Base-by-base conservation (phyloP, 2,329 filamentous ascomycete genomes). In the Coniochaeta prunicola region DNA sequence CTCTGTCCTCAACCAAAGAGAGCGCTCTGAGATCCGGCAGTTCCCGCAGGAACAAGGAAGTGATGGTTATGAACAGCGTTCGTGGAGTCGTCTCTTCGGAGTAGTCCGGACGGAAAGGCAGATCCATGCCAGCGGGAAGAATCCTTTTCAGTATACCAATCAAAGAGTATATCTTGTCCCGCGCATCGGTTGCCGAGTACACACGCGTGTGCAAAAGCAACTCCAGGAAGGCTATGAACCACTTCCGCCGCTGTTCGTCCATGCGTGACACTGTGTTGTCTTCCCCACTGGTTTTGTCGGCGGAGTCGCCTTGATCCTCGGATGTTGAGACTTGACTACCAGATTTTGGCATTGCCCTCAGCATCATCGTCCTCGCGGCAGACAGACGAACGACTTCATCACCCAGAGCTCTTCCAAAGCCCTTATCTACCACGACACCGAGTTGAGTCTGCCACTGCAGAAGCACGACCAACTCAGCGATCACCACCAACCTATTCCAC, bases 81-180 rank as follows among this genome's bases (percentile, higher is more conserved):
- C 30, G 56, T 9, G 56, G 31, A 31, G 56, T 50, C 24, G 38
- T 19, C 13, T 30, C 5, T 21, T 31, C 26, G 2, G 38, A 57
- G 19, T 57, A 48, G 17, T 48, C 40, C 10, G 38, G 38, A 8
- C n/a, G 26, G 17, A 50, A 45, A 7, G 38, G 55, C 38, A 57
- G n/a, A 4, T 30, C 21, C 55, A 48, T 50, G n/a, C 56, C 24
- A 26, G 28, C 38, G n/a, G 56, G 56, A 21, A 57, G 26, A 12
- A 28, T 38, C 9, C 19, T 31, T 21, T 57, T 57, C 21, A 45
- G 15, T 2, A 57, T 50, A 1, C 56, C 38, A 12, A 57, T 17
- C 26, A 57, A 28, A 21, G 56, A 40, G 56, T 57, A 57, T 30
- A 57, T 48, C 40, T 57, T 57, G 13, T 57, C 56, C n/a, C 56